Percentiles rank a stretch among this genome's conserved stretches.
phyloP scores from a whole-genome alignment of 176 grass and related monocot species.

The Phragmites australis region DNA sequence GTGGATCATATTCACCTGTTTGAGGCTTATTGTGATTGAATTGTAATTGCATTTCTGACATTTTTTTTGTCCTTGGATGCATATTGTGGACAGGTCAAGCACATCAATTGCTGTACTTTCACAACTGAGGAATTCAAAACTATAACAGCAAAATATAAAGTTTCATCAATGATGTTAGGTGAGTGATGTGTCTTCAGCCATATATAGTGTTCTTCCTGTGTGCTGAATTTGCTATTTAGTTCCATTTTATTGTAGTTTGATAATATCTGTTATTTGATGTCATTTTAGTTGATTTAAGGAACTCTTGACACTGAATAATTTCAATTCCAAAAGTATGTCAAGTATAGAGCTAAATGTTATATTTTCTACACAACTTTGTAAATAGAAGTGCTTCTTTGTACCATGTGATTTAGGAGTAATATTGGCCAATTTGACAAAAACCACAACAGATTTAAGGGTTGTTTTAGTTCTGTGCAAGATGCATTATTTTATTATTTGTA shows the following conservation, averaged over 20 bases:
- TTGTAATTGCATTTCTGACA: background rate
- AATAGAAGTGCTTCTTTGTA: background rate
- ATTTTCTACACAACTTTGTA: background rate
- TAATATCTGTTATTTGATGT: constrained; percentile 12
- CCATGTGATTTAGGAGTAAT: background rate
- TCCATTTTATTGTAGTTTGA: constrained; percentile 6
- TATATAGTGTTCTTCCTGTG: background rate
- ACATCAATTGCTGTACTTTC: constrained; percentile 75
- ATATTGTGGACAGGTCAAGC: constrained; percentile 60
- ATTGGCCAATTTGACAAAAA: constrained; percentile 1
- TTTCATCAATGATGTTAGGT: constrained; percentile 83
- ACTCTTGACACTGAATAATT: background rate
- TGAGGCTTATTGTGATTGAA: constrained; percentile 23
- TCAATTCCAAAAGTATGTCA: background rate
- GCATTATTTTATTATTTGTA: background rate
- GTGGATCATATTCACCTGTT: background rate
- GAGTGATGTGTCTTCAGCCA: constrained; percentile 13
- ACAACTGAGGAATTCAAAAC: constrained; percentile 70
- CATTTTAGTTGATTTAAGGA: constrained; percentile 2
- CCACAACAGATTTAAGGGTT: background rate
- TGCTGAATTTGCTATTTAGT: constrained; percentile 25
- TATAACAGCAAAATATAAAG: constrained; percentile 69
- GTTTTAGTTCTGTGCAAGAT: background rate
- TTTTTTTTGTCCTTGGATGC: background rate
- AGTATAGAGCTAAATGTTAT: constrained; percentile 7